phyloP scores from a whole-genome alignment of 2,329 filamentous ascomycete genomes.

The Cadophora malorum region DNA sequence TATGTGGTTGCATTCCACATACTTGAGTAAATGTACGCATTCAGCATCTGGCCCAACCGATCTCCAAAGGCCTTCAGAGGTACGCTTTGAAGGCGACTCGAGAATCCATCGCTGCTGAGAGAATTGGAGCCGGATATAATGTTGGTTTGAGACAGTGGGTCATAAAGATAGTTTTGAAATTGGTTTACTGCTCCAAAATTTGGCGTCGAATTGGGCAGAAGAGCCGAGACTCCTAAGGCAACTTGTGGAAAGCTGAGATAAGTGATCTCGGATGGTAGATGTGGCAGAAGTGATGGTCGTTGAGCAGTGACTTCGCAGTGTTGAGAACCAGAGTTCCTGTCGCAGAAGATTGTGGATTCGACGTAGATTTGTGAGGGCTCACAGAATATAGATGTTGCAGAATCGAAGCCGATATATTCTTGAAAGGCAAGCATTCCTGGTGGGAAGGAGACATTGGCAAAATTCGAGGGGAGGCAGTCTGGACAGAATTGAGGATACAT shows the following conservation, averaged over 20 bases:
- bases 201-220: constrained; percentile 33
- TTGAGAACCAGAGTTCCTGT: constrained; percentile 27
- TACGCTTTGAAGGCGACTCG: constrained; percentile 23
- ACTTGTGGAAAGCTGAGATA: constrained; percentile 34
- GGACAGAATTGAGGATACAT: constrained; percentile 32
- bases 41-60: constrained; percentile 37
- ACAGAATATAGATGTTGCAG: constrained; percentile 32
- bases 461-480: constrained; percentile 29
- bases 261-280: constrained; percentile 32
- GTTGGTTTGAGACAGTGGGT: constrained; percentile 26
- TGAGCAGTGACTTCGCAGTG: constrained; percentile 36
- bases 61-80: constrained; percentile 31
- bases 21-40: constrained; percentile 34
- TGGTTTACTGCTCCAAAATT: constrained; percentile 30
- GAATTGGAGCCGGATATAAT: constrained; percentile 29
- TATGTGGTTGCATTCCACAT: constrained; percentile 36
- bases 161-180: constrained; percentile 35
- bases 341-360: constrained; percentile 34
- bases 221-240: constrained; percentile 31
- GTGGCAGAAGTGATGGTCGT: constrained; percentile 34
- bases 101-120: constrained; percentile 20
- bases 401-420: constrained; percentile 32
- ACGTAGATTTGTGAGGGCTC: constrained; percentile 35
- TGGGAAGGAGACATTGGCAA: constrained; percentile 21
- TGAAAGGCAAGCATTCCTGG: constrained; percentile 33